These are phyloP conservation scores for Claviceps monticola DNA, from an alignment of 2,329 filamentous ascomycete species.

Conservation along the genomic window DNA sequence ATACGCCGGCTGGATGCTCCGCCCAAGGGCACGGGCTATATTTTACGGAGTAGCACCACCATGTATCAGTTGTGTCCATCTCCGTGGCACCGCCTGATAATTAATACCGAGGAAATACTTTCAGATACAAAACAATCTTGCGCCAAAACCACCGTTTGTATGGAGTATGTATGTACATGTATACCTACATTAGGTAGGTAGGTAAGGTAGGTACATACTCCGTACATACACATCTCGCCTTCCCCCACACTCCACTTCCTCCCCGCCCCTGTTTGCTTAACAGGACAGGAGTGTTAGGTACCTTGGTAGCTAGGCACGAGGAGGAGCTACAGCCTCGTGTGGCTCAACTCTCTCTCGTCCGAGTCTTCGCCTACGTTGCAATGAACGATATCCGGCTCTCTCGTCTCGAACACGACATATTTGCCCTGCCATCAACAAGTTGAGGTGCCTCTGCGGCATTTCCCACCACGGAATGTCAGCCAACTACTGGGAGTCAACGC, in stretches of 20 bases:
- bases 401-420: not conserved
- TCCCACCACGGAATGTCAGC: conserved; percentile 54
- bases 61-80: too few species aligned
- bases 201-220: too few species aligned
- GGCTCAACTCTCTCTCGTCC: not conserved
- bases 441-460: conserved; percentile 6
- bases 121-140: too few species aligned
- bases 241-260: too few species aligned
- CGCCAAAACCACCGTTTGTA: too few species aligned
- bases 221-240: too few species aligned
- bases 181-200: not conserved
- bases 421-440: not conserved
- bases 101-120: too few species aligned
- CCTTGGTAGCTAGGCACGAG: too few species aligned
- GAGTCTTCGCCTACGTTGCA: not conserved
- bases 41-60: too few species aligned
- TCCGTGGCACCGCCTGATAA: too few species aligned
- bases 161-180: not conserved
- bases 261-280: too few species aligned
- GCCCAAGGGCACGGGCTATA: not conserved
- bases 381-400: not conserved
- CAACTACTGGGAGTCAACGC: conserved; percentile 94
- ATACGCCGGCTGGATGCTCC: not conserved
- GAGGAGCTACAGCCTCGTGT: not conserved
- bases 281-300: too few species aligned